Percentiles rank a stretch among this genome's conserved stretches.
These are phyloP conservation scores for Clavulina sp. DNA, from an alignment of 768 basidiomycete species.

Conservation along the genomic window DNA sequence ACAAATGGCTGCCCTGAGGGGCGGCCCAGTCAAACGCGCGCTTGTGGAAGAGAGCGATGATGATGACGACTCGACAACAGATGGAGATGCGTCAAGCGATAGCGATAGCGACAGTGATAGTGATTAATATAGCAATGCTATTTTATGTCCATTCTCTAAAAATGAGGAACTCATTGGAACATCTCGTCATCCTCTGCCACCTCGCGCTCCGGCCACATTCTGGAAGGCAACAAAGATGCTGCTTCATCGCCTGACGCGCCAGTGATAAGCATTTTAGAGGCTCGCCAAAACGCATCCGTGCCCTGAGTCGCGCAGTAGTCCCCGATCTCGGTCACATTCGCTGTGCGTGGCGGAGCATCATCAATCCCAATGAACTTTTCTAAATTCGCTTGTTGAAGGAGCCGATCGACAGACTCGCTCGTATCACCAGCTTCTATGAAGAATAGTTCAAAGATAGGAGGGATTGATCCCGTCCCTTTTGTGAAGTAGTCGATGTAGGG, in stretches of 20 bases:
- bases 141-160: no score
- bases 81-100: constrained; percentile 32
- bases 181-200: no score
- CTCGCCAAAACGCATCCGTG: constrained; percentile 38
- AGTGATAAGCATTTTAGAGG: no score
- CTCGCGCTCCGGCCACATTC: no score
- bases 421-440: constrained; percentile 28
- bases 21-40: constrained; percentile 61
- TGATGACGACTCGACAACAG: constrained; percentile 34
- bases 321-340: constrained; percentile 31
- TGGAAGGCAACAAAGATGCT: no score
- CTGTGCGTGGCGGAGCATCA: constrained; percentile 16
- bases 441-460: constrained; percentile 25
- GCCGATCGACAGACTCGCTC: not conserved
- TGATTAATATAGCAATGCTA: no score
- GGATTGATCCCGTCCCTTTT: constrained; percentile 8
- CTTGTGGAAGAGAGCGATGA: constrained; percentile 29
- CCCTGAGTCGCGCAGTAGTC: constrained; percentile 42
- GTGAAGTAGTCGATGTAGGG: constrained; percentile 43
- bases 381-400: not conserved
- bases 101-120: constrained; percentile 30
- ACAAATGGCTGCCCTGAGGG: constrained; percentile 94
- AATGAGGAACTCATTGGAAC: no score
- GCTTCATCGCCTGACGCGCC: no score
- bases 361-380: not conserved